Evolutionary conservation across 192 early-diverging fungal genomes (phyloP).

Genomic region (Rhizophagus clarus): DNA sequence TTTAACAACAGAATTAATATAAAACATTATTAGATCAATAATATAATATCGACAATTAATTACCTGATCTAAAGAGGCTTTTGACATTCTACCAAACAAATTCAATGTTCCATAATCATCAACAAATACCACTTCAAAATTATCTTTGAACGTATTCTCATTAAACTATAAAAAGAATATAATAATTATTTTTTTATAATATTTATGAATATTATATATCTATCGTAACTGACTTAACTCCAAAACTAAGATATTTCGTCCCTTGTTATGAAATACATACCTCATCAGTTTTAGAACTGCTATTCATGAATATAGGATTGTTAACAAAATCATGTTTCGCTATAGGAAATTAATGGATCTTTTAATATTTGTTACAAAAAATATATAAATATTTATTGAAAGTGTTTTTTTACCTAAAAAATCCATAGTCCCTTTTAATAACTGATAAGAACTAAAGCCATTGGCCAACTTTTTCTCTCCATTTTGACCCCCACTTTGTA

Average conservation of each 20-base stretch:
- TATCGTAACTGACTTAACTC: too few species aligned
- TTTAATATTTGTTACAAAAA: not conserved
- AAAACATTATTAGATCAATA: conserved; percentile 31
- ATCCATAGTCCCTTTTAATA: conserved; percentile 84
- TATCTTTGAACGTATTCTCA: conserved; percentile 54
- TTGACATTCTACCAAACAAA: conserved; percentile 70
- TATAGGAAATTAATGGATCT: conserved; percentile 16
- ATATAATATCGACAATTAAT: conserved; percentile 39
- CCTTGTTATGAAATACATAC: conserved; percentile 32
- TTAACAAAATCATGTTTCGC: conserved; percentile 68
- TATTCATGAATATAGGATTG: conserved; percentile 72
- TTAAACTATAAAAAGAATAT: conserved; percentile 57
- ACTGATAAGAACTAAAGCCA: conserved; percentile 81
- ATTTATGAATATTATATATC: too few species aligned
- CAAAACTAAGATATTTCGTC: too few species aligned
- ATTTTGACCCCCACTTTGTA: conserved; percentile 60
- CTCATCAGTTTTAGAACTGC: conserved; percentile 53
- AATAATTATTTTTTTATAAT: not conserved
- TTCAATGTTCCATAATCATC: conserved; percentile 87
- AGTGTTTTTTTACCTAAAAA: conserved; percentile 57
- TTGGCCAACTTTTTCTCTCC: conserved; percentile 65
- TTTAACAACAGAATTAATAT: conserved; percentile 39
- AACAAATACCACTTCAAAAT: conserved; percentile 81
- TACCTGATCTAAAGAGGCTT: conserved; percentile 66
- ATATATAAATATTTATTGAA: not conserved